Percentiles rank a stretch among this genome's conserved stretches.
These are phyloP conservation scores for Didymella pinodella DNA, from an alignment of 2,329 filamentous ascomycete species.

Conservation along the genomic window DNA sequence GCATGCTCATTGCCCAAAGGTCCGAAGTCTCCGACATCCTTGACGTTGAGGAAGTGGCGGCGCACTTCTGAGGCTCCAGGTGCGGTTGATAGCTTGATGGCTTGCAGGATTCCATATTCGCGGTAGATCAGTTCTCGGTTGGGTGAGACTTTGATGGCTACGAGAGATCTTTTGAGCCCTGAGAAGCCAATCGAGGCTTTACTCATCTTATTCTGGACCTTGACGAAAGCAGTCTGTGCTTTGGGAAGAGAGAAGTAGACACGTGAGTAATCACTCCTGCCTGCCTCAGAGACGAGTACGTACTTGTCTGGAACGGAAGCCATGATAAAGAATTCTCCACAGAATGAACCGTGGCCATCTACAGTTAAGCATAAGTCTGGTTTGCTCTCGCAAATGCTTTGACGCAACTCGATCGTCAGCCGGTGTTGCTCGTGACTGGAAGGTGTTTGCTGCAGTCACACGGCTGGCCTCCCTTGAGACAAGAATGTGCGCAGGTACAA, in stretches of 20 bases:
- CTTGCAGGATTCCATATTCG: neutral
- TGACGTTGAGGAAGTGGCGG: neutral
- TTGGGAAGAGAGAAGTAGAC: neutral
- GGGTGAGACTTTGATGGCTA: neutral
- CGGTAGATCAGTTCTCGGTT: neutral
- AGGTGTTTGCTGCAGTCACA: no score
- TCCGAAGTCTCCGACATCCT: neutral
- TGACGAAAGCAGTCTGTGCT: neutral
- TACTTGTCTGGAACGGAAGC: neutral
- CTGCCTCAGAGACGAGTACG: neutral
- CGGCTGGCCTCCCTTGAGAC: no score
- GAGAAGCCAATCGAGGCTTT: neutral
- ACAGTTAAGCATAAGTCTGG: no score
- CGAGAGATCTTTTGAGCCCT: neutral
- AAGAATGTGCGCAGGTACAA: no score
- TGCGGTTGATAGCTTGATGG: neutral
- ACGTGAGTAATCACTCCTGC: neutral
- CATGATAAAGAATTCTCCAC: neutral
- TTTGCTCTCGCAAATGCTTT: no score
- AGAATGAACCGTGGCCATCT: neutral
- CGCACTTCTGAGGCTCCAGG: neutral
- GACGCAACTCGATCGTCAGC: no score
- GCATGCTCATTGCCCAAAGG: neutral
- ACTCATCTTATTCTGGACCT: neutral
- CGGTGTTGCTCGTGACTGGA: no score